Base-by-base conservation (phyloP, 805 yeast species). In the Grigorovia humatica region DNA sequence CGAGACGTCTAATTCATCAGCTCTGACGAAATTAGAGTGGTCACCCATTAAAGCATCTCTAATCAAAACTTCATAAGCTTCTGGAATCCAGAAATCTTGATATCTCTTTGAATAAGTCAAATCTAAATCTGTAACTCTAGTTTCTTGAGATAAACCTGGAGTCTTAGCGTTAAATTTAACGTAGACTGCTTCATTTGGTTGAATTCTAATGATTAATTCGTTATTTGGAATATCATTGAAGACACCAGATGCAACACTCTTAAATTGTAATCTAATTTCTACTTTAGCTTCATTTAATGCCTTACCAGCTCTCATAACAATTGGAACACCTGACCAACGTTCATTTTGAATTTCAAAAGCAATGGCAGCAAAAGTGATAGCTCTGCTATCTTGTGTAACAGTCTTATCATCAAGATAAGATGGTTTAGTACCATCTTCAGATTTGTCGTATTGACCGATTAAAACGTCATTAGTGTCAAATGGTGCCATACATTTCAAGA, bases 251-350 rank as follows among this genome's bases (percentile, higher is more conserved):
- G 90, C 84, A 48, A 85, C 95, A 45, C 85, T 84, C 72, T 83
- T 88, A 74, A 85, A 91, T 75, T 93, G 98, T 55, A 93, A 74
- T 69, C 98, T 80, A 57, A 93, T 84, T 74, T 93, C 99, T 48
- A 93, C 99, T 76, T 89, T 89, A 54, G 91, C 85, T 64, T 84
- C 90, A 68, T 91, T 88, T 54, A 93, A 74, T n/a, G 98, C 96
- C 73, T 93, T 93, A 64, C 99, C 99, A 15, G 98, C 99, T 73
- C 96, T 81, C 75, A 93, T 75, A 50, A 93, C 83, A 65, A 93
- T 81, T 51, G 99, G 99, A 46, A 93, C 98, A 63, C 98, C 98
- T 56, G 86, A 93, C 99, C 99, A 93, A 66, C 97, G 82, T 71
- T 93, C 98, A 70, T 90, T 93, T 63, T 82, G 76, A 68, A 93